Percentiles rank a stretch among this genome's conserved stretches.
These are phyloP conservation scores for Pseudogymnoascus sp. DNA, from an alignment of 2,329 filamentous ascomycete genomes.

Conservation along the genomic window DNA sequence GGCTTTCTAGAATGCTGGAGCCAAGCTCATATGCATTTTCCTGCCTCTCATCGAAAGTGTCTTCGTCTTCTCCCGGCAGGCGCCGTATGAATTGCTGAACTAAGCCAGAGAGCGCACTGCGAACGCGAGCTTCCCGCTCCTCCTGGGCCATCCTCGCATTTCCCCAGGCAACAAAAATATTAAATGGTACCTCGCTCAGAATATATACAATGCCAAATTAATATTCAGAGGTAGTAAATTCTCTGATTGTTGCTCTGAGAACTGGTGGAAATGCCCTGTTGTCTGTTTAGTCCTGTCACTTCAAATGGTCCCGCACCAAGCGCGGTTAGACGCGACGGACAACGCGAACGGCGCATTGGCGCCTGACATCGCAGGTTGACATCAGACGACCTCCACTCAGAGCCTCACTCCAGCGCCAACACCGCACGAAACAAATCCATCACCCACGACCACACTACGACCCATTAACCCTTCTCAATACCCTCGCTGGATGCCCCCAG, in stretches of 20 bases:
- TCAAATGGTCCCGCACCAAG: constrained; percentile 1
- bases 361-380: constrained; percentile 4
- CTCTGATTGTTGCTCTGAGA: constrained; percentile 8
- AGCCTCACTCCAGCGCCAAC: constrained; percentile 5
- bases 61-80: constrained; percentile 57
- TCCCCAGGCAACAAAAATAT: background rate
- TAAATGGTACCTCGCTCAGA: background rate
- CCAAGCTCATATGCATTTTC: constrained; percentile 50
- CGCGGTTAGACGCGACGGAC: constrained; percentile 7
- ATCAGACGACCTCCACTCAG: constrained; percentile 7
- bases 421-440: constrained; percentile 13
- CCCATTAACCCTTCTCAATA: constrained; percentile 19
- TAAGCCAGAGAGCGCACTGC: constrained; percentile 70
- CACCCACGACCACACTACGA: constrained; percentile 14
- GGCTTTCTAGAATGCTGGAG: constrained; percentile 36
- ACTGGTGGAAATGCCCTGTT: background rate
- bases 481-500: constrained; percentile 19
- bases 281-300: constrained; percentile 4
- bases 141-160: constrained; percentile 11
- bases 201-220: background rate
- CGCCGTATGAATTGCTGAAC: constrained; percentile 65
- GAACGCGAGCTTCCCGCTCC: constrained; percentile 56
- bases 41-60: constrained; percentile 59
- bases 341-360: constrained; percentile 1
- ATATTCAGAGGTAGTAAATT: background rate